Conservation (phyloP, 78 protist species). For the Planoprotostelium fungivorum region DNA sequence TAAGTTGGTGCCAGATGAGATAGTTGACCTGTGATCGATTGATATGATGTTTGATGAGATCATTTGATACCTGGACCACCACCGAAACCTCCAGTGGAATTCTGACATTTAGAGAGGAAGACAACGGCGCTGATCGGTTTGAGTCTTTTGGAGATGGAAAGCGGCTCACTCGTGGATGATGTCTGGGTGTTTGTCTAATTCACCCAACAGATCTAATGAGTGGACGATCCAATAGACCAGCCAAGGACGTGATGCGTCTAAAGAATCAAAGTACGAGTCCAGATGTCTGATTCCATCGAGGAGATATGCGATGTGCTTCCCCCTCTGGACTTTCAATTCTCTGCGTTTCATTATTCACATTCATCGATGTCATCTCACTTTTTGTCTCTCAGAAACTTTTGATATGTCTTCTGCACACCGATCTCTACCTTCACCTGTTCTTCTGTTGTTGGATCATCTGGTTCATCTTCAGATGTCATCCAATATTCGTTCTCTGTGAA, state of each 20-base stretch:
- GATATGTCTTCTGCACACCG: neutral
- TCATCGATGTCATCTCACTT: neutral
- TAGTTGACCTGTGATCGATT: slow-evolving; percentile 40
- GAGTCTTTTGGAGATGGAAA: neutral
- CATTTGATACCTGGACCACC: slow-evolving; percentile 32
- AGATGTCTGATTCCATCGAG: neutral
- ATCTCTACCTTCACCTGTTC: neutral
- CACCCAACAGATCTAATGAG: slow-evolving; percentile 80
- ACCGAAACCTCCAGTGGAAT: slow-evolving; percentile 60
- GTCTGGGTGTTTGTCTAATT: neutral
- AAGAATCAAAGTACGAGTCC: neutral
- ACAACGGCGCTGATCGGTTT: neutral
- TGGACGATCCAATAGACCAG: slow-evolving; percentile 86
- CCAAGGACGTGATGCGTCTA: slow-evolving; percentile 63
- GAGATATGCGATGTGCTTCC: neutral
- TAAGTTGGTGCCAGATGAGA: slow-evolving; percentile 97
- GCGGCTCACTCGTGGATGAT: neutral
- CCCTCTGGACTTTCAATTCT: neutral
- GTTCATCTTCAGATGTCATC: neutral
- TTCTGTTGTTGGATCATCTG: neutral
- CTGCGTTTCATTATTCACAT: neutral
- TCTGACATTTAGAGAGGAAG: slow-evolving; percentile 19
- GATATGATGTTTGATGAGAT: neutral
- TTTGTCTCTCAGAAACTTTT: too few species aligned
- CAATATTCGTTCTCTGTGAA: too few species aligned